Evolutionary conservation across 768 basidiomycete genomes (phyloP), one percentile per base, ranked within the genome.

Genomic region (Agrocybe praecox): DNA sequence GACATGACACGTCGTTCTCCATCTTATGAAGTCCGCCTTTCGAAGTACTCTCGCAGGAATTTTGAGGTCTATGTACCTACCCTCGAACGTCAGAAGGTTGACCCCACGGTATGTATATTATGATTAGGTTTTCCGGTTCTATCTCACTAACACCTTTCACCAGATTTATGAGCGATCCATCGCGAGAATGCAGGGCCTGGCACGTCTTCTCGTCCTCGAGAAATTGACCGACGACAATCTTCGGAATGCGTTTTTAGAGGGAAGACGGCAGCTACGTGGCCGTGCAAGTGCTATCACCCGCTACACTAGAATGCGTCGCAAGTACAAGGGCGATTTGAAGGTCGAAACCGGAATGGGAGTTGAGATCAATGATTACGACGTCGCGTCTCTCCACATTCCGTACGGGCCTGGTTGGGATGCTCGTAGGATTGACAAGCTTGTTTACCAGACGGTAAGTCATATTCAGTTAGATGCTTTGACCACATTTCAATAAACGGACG

Each of bases 81-180:
- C 17, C 75, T 87, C 29, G 65, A 69, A 15, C 80, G 86, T 14
- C 68, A 65, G 6, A 76, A 83, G 43, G 70, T 87, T 34, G 85
- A 88, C 63, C 86, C 85, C 12, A 87, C 84, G 2, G 85, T 84
- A 58, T 12, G 74, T 40, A 11, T 26, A 26, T 12, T 68, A 43
- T 8, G 5, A 6, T 46, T 29, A 12, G 0, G 0, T 32, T 24
- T 40, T 36, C 19, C 1, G 21, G 17, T 42, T 26, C 29, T 2
- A 29, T 11, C 6, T 3, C 14, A 43, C 6, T 24, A 6, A 49
- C 24, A 24, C 44, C 32, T 26, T 12, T 49, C 21, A 15, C 5
- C 46, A 86, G 85, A 87, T 86, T 22, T 86, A 76, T 58, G 86
- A 87, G 64, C 81, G 86, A 14, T 76, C 83, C 6, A 81, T 88